These are phyloP conservation scores for Somion occarium DNA, from an alignment of 1,284 basidiomycete species.

Conservation along the genomic window DNA sequence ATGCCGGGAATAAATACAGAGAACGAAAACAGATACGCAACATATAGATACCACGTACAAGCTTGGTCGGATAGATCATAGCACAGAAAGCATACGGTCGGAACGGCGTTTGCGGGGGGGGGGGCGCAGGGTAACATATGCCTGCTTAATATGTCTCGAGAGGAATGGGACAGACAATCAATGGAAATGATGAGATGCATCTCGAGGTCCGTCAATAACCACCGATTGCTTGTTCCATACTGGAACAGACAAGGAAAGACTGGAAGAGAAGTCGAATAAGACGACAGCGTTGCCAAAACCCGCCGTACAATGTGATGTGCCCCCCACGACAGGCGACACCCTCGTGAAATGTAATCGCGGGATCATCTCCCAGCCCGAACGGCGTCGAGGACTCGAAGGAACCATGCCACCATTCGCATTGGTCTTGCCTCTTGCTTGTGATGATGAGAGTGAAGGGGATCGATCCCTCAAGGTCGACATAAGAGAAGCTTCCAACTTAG, in stretches of 20 bases:
- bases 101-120: no score
- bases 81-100: no score
- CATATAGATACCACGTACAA: no score
- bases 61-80: no score
- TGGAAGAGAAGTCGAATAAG: conserved; percentile 35
- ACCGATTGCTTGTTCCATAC: neutral
- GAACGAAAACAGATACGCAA: no score
- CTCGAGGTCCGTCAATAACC: neutral
- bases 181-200: neutral
- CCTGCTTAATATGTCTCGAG: no score
- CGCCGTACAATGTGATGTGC: conserved; percentile 49
- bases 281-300: conserved; percentile 82
- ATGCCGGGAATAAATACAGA: no score
- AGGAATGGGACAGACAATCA: no score
- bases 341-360: conserved; percentile 76
- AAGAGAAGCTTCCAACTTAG: conserved; percentile 43
- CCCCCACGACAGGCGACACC: conserved; percentile 55
- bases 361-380: conserved; percentile 13
- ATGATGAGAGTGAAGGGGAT: conserved; percentile 11
- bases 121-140: no score
- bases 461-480: conserved; percentile 39
- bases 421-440: neutral
- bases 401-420: conserved; percentile 9
- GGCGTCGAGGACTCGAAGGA: conserved; percentile 11
- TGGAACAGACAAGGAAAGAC: neutral